Evolutionary conservation across 2,329 filamentous ascomycete genomes (phyloP).

Genomic region (Arachnomyces sp.): DNA sequence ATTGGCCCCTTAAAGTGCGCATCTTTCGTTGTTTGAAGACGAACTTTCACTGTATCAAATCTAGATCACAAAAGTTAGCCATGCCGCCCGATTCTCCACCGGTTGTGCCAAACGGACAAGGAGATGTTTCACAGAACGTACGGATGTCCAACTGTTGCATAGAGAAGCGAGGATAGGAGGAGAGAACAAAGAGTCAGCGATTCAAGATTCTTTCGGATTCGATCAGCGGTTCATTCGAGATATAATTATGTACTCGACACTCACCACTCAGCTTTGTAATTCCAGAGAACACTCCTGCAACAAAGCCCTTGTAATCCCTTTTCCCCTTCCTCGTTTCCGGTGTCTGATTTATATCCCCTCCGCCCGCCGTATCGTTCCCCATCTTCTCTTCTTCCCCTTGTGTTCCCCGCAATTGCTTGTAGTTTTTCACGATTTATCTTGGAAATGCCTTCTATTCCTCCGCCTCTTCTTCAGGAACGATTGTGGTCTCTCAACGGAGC

Average conservation of each 20-base stretch:
- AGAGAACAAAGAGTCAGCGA: conserved; percentile 7
- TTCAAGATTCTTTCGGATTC: neutral
- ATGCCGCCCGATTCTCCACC: neutral
- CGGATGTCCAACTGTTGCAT: conserved; percentile 51
- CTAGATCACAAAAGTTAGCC: conserved; percentile 28
- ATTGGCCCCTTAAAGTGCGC: conserved; percentile 77
- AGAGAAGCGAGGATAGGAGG: conserved; percentile 1
- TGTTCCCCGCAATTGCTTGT: too few species aligned
- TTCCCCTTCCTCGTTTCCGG: conserved; percentile 13
- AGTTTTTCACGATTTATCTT: too few species aligned
- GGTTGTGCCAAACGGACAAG: too few species aligned
- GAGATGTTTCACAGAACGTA: too few species aligned
- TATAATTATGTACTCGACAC: conserved; percentile 18
- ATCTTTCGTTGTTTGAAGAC: conserved; percentile 75
- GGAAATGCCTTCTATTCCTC: too few species aligned
- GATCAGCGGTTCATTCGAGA: neutral
- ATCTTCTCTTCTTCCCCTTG: neutral
- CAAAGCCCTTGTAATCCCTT: conserved; percentile 84
- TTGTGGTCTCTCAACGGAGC: too few species aligned
- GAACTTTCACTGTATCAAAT: conserved; percentile 96
- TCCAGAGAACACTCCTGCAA: conserved; percentile 91
- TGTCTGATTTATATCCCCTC: too few species aligned
- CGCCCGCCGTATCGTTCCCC: conserved; percentile 9
- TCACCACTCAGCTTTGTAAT: conserved; percentile 80
- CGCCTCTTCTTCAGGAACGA: too few species aligned